Percentiles rank a stretch among this genome's conserved stretches.
Conservation (phyloP, 441 rosid genomes). For the Pelargonium citronellum region DNA sequence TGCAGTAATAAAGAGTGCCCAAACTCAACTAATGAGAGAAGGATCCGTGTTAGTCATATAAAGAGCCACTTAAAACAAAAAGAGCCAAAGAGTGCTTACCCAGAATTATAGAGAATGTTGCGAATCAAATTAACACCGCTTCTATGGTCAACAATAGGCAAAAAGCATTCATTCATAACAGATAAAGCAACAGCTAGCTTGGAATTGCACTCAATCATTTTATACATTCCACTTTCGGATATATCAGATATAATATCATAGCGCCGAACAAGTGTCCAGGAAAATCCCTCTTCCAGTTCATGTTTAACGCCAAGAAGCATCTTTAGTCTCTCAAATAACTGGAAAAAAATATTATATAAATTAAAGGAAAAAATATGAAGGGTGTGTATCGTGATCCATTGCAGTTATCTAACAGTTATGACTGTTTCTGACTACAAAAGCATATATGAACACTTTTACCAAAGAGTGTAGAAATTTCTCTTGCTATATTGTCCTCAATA, state of each 20-base stretch:
- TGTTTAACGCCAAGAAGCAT: constrained; percentile 73
- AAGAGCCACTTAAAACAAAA: background rate
- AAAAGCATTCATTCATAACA: constrained; percentile 92
- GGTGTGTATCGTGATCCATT: background rate
- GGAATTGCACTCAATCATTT: constrained; percentile 70
- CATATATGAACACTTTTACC: too few species aligned
- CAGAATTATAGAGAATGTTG: constrained; percentile 78
- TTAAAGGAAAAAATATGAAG: constrained; percentile 6
- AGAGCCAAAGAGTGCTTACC: constrained; percentile 41
- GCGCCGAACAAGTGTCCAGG: constrained; percentile 75
- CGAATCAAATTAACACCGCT: constrained; percentile 81
- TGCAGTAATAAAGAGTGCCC: background rate
- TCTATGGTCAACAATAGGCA: constrained; percentile 74
- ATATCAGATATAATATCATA: constrained; percentile 50
- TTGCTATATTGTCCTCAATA: too few species aligned
- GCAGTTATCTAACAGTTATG: background rate
- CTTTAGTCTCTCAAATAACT: constrained; percentile 59
- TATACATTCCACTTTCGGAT: constrained; percentile 41
- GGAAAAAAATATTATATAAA: constrained; percentile 15
- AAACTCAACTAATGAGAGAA: background rate
- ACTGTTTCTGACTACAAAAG: too few species aligned
- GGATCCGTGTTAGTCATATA: background rate
- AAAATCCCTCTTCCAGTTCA: constrained; percentile 70
- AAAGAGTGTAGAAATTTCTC: too few species aligned
- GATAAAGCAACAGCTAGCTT: constrained; percentile 80